These are phyloP conservation scores for Sicyos baderoa DNA, from an alignment of 306 rosid species.

Conservation along the genomic window DNA sequence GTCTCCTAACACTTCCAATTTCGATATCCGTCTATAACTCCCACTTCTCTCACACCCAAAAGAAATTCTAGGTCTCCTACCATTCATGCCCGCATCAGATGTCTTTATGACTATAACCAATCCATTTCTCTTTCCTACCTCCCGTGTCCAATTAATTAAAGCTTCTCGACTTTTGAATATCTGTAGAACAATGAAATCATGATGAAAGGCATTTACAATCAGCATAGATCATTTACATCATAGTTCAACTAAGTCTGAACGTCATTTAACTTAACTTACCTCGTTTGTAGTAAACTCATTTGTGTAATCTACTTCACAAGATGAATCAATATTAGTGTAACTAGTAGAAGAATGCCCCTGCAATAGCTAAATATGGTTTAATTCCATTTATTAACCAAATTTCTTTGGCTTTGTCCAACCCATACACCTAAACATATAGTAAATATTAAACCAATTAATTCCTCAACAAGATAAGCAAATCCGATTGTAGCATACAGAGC, in stretches of 20 bases:
- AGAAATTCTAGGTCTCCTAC: conserved; percentile 28
- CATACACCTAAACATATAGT: conserved; percentile 10
- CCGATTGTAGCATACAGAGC: background rate
- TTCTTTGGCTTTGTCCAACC: conserved; percentile 11
- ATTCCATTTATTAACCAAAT: background rate
- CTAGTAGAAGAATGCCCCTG: conserved; percentile 19
- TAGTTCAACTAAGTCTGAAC: background rate
- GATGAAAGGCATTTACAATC: conserved; percentile 1
- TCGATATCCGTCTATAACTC: conserved; percentile 7
- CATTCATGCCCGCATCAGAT: conserved; percentile 24
- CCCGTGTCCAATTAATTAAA: conserved; percentile 24
- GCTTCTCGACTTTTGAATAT: conserved; percentile 28
- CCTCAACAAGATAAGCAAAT: conserved; percentile 2
- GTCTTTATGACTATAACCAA: conserved; percentile 24
- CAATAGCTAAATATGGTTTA: conserved; percentile 17
- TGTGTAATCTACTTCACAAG: conserved; percentile 27
- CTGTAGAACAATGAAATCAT: conserved; percentile 14
- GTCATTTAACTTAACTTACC: conserved; percentile 19
- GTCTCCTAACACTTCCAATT: conserved; percentile 21
- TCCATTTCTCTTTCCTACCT: conserved; percentile 27
- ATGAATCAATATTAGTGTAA: conserved; percentile 17
- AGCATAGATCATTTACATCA: conserved; percentile 2
- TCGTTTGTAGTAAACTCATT: conserved; percentile 24
- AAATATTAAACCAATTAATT: background rate
- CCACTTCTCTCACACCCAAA: conserved; percentile 28